Conservation (phyloP, 441 rosid genomes). For the Jatropha podagrica region DNA sequence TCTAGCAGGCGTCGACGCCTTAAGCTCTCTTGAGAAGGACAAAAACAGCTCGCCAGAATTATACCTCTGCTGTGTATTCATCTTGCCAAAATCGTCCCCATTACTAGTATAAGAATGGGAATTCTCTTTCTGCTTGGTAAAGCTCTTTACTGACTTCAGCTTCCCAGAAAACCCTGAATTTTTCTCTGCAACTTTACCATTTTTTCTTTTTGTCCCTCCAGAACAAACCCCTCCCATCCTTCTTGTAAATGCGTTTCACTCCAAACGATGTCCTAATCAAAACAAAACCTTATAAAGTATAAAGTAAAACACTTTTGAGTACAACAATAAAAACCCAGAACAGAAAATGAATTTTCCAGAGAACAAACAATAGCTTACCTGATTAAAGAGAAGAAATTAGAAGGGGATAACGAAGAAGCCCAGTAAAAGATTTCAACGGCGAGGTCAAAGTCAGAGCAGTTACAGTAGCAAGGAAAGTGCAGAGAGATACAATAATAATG, state of each 20-base stretch:
- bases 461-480: background rate
- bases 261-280: background rate
- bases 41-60: slow-evolving; percentile 36
- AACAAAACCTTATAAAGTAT: too few species aligned
- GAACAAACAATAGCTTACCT: background rate
- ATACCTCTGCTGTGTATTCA: slow-evolving; percentile 29
- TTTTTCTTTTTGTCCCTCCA: slow-evolving; percentile 37
- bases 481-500: background rate
- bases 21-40: slow-evolving; percentile 60
- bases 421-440: background rate
- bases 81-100: slow-evolving; percentile 26
- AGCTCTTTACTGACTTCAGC: slow-evolving; percentile 45
- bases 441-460: slow-evolving; percentile 17
- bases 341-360: background rate
- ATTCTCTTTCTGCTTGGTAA: slow-evolving; percentile 34
- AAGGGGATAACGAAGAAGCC: background rate
- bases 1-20: slow-evolving; percentile 47
- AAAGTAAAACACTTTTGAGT: background rate
- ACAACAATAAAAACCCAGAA: background rate
- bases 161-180: slow-evolving; percentile 48
- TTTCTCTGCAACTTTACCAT: slow-evolving; percentile 26
- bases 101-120: background rate
- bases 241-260: background rate
- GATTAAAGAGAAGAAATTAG: background rate
- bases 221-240: slow-evolving; percentile 80